These are phyloP conservation scores for Mrakia frigida DNA, from an alignment of 768 basidiomycete genomes.

Conservation along the genomic window DNA sequence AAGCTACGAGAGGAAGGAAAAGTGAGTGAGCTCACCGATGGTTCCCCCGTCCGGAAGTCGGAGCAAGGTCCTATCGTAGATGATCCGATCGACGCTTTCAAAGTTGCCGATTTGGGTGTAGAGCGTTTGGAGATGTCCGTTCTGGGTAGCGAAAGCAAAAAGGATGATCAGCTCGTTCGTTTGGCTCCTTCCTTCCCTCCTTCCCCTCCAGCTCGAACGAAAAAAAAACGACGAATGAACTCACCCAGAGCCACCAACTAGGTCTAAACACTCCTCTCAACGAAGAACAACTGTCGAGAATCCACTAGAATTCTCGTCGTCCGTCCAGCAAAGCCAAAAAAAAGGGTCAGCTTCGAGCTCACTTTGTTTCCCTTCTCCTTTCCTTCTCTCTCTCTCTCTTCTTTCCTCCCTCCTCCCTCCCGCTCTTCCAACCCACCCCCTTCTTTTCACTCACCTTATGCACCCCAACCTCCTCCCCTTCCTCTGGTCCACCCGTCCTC, in stretches of 20 bases:
- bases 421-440: neutral
- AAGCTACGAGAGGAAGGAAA: too few species aligned
- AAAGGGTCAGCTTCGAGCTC: neutral
- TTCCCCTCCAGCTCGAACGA: neutral
- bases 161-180: neutral
- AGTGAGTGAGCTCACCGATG: conserved; percentile 37
- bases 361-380: neutral
- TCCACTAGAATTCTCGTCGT: conserved; percentile 28
- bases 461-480: conserved; percentile 13
- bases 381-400: neutral
- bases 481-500: conserved; percentile 1
- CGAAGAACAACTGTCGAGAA: conserved; percentile 20
- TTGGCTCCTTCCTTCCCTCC: neutral
- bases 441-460: conserved; percentile 14
- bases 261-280: conserved; percentile 25
- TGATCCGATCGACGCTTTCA: conserved; percentile 44
- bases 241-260: conserved; percentile 26
- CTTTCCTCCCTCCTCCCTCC: neutral
- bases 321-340: neutral
- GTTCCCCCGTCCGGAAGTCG: conserved; percentile 49
- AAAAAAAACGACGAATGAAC: neutral
- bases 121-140: conserved; percentile 47
- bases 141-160: conserved; percentile 24
- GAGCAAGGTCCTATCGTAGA: conserved; percentile 42
- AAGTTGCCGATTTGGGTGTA: conserved; percentile 47